Conservation (phyloP, 202 grass and related monocot genomes). For the Dendrocalamus latiflorus region DNA sequence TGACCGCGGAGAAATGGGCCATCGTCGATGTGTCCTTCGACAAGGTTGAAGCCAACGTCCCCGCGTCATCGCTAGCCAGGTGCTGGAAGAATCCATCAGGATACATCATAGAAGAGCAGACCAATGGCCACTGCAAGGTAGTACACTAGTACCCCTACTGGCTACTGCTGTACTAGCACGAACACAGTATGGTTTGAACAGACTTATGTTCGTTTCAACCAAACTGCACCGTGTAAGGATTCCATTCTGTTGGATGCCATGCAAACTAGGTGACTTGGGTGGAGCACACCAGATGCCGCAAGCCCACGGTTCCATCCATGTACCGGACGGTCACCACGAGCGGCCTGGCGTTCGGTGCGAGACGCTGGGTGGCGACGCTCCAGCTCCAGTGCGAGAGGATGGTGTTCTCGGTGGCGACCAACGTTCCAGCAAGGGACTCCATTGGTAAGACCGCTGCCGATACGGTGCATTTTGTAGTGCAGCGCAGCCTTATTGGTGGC, state of each 20-base stretch:
- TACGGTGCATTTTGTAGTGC: no score
- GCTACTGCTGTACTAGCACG: background rate
- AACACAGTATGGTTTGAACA: background rate
- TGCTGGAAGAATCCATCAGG: conserved; percentile 63
- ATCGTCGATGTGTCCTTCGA: conserved; percentile 55
- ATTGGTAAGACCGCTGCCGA: conserved; percentile 22
- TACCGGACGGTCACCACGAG: conserved; percentile 41
- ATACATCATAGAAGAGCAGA: conserved; percentile 61
- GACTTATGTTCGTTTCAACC: no score
- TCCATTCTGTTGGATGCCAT: background rate
- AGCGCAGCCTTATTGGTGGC: no score
- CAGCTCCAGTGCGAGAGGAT: conserved; percentile 66
- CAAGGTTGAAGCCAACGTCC: conserved; percentile 29
- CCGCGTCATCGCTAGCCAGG: conserved; percentile 24
- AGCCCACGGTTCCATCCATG: conserved; percentile 31
- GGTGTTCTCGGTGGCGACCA: conserved; percentile 83
- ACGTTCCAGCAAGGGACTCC: conserved; percentile 61
- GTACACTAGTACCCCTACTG: no score
- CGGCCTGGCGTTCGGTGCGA: conserved; percentile 71
- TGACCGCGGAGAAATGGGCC: conserved; percentile 52
- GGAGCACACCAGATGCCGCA: conserved; percentile 59
- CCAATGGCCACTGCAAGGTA: conserved; percentile 69
- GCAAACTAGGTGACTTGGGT: conserved; percentile 59
- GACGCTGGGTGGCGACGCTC: conserved; percentile 67
- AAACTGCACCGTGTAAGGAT: background rate